Conservation (phyloP, 1,139 yeast genomes). For the Saccharomycopsis crataegensis region DNA sequence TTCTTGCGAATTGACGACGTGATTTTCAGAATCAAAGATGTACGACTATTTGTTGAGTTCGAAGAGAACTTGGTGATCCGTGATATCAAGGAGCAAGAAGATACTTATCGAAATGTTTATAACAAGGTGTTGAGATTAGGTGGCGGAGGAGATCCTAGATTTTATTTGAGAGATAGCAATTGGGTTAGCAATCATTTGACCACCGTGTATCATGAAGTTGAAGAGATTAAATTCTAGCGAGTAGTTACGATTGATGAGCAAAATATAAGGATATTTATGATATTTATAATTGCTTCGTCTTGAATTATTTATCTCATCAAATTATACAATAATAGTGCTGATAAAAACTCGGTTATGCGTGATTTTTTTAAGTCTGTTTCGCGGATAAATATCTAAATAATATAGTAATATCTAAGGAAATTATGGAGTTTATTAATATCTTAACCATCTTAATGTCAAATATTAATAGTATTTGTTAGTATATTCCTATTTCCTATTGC, state of each 20-base stretch:
- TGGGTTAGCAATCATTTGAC: slow-evolving; percentile 70
- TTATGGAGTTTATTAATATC: no score
- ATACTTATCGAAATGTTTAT: slow-evolving; percentile 50
- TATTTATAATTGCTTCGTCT: not conserved
- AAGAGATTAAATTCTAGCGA: slow-evolving; percentile 20
- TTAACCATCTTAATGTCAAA: no score
- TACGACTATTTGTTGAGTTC: slow-evolving; percentile 77
- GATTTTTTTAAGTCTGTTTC: no score
- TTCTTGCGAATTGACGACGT: slow-evolving; percentile 89
- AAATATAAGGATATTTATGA: not conserved
- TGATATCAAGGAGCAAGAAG: slow-evolving; percentile 74
- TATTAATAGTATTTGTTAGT: no score
- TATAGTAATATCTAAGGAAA: no score
- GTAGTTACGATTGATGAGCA: not conserved
- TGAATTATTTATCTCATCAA: not conserved
- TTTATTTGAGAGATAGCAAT: slow-evolving; percentile 66
- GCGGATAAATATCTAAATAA: no score
- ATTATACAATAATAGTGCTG: not conserved
- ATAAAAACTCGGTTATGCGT: not conserved
- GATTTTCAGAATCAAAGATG: slow-evolving; percentile 73
- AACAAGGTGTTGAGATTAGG: slow-evolving; percentile 36
- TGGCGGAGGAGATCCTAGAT: slow-evolving; percentile 61
- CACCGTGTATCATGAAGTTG: slow-evolving; percentile 30
- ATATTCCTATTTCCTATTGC: no score
- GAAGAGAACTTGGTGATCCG: slow-evolving; percentile 56